Percentiles rank a stretch among this genome's conserved stretches.
Conservation (phyloP, 2,329 filamentous ascomycete species). For the Huntiella savannae region DNA sequence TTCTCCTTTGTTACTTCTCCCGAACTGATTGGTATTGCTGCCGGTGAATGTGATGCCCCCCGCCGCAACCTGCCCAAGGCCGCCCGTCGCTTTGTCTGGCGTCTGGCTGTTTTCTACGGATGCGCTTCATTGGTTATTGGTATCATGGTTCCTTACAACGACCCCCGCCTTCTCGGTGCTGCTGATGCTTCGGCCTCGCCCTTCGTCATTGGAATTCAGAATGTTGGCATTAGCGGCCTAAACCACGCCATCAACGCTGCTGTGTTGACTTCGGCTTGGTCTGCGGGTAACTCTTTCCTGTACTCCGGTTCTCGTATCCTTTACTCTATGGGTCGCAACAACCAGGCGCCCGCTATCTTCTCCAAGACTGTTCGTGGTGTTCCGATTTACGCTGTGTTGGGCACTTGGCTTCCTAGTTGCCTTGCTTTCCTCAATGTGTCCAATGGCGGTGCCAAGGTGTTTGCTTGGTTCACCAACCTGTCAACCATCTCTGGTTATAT, state of each 20-base stretch:
- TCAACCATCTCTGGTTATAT: constrained; percentile 43
- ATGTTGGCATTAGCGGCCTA: constrained; percentile 41
- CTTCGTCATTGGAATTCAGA: constrained; percentile 48
- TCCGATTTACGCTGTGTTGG: constrained; percentile 34
- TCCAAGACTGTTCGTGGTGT: constrained; percentile 41
- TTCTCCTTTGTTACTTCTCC: constrained; percentile 44
- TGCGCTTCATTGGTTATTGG: constrained; percentile 42
- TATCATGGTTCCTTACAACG: constrained; percentile 44
- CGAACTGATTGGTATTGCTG: constrained; percentile 44
- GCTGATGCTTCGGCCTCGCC: constrained; percentile 43
- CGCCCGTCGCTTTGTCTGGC: constrained; percentile 40
- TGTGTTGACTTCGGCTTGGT: constrained; percentile 47
- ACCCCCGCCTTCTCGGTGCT: constrained; percentile 36
- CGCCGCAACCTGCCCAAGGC: constrained; percentile 48
- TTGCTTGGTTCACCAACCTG: constrained; percentile 54
- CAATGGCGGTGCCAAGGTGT: constrained; percentile 41
- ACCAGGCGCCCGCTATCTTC: constrained; percentile 46
- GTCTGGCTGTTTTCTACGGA: constrained; percentile 44
- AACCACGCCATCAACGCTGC: constrained; percentile 50
- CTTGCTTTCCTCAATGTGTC: constrained; percentile 53
- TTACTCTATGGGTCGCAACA: constrained; percentile 46
- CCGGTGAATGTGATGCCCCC: constrained; percentile 45
- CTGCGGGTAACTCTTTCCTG: constrained; percentile 39
- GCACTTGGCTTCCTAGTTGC: constrained; percentile 39
- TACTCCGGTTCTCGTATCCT: constrained; percentile 53